phyloP scores from a whole-genome alignment of 805 yeast species.

The Saccharomycopsis synnaedendra region DNA sequence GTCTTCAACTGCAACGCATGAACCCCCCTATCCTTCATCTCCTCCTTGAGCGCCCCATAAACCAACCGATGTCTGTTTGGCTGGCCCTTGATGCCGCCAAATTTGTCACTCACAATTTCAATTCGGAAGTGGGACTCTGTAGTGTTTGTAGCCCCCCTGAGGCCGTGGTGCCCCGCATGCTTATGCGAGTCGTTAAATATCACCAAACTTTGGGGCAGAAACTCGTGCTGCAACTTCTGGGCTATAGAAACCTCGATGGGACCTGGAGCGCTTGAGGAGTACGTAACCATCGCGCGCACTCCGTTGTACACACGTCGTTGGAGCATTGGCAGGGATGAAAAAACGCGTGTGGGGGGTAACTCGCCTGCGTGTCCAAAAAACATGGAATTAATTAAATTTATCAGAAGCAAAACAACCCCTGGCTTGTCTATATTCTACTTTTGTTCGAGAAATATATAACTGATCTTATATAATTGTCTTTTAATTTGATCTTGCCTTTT shows the following conservation, averaged over 20 bases:
- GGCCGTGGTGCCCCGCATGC: constrained; percentile 80
- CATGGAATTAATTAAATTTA: no score
- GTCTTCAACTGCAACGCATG: constrained; percentile 86
- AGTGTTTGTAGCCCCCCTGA: constrained; percentile 58
- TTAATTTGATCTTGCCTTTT: no score
- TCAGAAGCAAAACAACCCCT: no score
- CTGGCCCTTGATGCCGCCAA: constrained; percentile 43
- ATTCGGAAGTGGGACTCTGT: constrained; percentile 78
- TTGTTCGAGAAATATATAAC: no score
- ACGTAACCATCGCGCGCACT: constrained; percentile 1
- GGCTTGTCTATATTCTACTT: no score
- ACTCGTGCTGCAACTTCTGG: constrained; percentile 4
- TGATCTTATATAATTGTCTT: no score
- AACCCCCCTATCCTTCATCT: constrained; percentile 56
- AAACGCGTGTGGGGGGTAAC: no score
- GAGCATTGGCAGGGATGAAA: no score
- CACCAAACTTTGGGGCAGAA: constrained; percentile 33
- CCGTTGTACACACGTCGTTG: no score
- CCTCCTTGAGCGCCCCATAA: constrained; percentile 59
- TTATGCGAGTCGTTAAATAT: constrained; percentile 76
- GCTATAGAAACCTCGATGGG: constrained; percentile 14
- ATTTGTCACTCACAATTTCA: constrained; percentile 58
- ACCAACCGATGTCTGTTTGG: constrained; percentile 74
- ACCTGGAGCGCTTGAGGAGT: constrained; percentile 15
- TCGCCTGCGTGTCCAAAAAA: no score